These are phyloP conservation scores for Penicillium paradoxum DNA, from an alignment of 495 filamentous ascomycete species.

Conservation along the genomic window DNA sequence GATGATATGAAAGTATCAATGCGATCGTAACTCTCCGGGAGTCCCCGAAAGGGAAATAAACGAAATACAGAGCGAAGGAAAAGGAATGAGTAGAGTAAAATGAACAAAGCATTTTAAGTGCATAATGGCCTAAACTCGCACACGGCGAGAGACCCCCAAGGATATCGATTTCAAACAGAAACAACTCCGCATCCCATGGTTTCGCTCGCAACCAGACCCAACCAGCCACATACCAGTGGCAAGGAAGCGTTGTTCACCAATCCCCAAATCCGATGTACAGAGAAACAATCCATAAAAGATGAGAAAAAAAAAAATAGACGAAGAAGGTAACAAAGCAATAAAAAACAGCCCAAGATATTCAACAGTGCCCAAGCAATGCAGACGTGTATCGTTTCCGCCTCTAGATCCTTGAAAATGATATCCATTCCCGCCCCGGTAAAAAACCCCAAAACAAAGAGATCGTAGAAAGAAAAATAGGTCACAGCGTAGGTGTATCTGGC, in stretches of 20 bases:
- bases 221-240: slow-evolving; percentile 29
- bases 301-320: slow-evolving; percentile 20
- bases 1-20: slow-evolving; percentile 23
- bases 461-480: slow-evolving; percentile 27
- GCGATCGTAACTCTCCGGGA: slow-evolving; percentile 28
- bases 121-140: slow-evolving; percentile 37
- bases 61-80: slow-evolving; percentile 13
- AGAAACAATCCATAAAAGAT: slow-evolving; percentile 28
- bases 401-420: slow-evolving; percentile 45
- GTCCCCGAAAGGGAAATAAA: slow-evolving; percentile 16
- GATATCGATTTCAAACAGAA: slow-evolving; percentile 33
- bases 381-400: slow-evolving; percentile 53
- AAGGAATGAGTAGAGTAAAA: slow-evolving; percentile 15
- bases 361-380: slow-evolving; percentile 48
- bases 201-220: slow-evolving; percentile 38
- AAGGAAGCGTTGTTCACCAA: slow-evolving; percentile 33
- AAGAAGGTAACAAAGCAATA: slow-evolving; percentile 25
- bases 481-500: slow-evolving; percentile 27
- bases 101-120: slow-evolving; percentile 29
- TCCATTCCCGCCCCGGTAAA: slow-evolving; percentile 37
- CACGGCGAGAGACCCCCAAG: slow-evolving; percentile 33
- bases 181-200: slow-evolving; percentile 45
- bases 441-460: slow-evolving; percentile 31
- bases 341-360: slow-evolving; percentile 34
- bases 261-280: slow-evolving; percentile 41